Evolutionary conservation across 495 filamentous ascomycete species (phyloP), one percentile per base, ranked within the genome.

Genomic region (Ramalina intermedia): DNA sequence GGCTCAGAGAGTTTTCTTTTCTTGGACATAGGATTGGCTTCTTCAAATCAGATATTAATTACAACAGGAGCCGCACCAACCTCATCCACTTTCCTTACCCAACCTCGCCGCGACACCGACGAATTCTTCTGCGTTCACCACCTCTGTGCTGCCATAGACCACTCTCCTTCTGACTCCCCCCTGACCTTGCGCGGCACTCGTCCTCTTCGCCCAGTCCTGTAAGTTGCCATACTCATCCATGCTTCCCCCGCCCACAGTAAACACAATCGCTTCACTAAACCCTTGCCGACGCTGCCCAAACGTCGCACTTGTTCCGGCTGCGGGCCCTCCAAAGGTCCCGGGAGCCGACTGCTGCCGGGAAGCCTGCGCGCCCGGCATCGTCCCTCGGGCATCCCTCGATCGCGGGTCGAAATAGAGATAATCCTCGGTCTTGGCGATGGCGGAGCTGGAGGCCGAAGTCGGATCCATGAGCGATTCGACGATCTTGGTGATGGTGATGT

Each of bases 191-290:
- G 66, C 70, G 13, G 71, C 64, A 16, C 72, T 78, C 6, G 82
- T 84, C 47, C 89, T 75, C 61, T 78, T 76, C 7, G 87, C 85
- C 93, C 93, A 99, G 59, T 96, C 91, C 60, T 94, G 87, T 61
- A 99, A 63, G 61, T 99, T 99, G 13, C 89, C 89, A 63, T 99
- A 99, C 62, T 99, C 93, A 56, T 96, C 93, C 88, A 96, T 96
- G 58, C 87, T 94, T 21, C 93, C 91, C 46, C 91, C 91, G 11
- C 91, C 91, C 17, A 99, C 90, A 14, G 87, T 93, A 58, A 99
- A 96, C 24, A 96, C 93, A 48, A 96, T 82, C 7, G 91, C 90
- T 58, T 99, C 93, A 27, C 81, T 86, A 61, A 94, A 99, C 3
- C 87, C 89, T 56, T 96, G 93, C 49, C 91, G 71, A 37, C 90